Base-by-base conservation (phyloP, 2,329 filamentous ascomycete genomes). In the Trichoderma polysporum region DNA sequence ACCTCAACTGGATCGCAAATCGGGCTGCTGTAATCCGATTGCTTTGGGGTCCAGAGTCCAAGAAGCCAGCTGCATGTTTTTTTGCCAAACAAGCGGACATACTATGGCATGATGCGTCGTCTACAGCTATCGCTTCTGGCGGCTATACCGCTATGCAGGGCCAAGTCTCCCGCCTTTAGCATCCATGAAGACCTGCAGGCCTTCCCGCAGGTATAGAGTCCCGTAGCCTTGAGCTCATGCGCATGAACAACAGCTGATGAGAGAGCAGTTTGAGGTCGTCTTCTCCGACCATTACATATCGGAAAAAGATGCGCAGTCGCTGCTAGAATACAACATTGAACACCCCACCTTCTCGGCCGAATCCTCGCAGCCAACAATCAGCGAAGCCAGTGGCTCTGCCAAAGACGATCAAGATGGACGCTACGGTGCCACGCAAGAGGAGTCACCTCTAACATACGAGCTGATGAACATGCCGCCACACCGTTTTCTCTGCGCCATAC, bases 141-240 rank as follows among this genome's bases (percentile, higher is more conserved):
- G 52, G 74, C 75, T 57, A 71, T 81, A 70, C 83, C 79, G 76
- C 79, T 85, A 33, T 79, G 78, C 71, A 73, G 72, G 70, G 85
- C 84, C 71, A 81, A 82, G 53, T 82, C 84, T 53, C 81, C 80
- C 8, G 80, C 83, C 64, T 97, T 97, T 81, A 97, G 90, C 80
- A 91, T 97, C 66, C 89, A 95, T 74, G 92, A 97, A 75, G 94
- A 97, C 76, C 79, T 97, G 60, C 85, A 97, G 66, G 93, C 93
- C 19, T 93, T 91, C 79, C 94, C 94, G 12, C 92, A 95, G 85
- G 92, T 94, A 83, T 70, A 4, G 17, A 17, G 4, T 15, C 27
- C 27, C 22, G 33, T 9, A 2, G 3, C 53, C 47, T 31, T 5
- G 19, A 22, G 19, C 13, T 12, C 41, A 22, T 22, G 31, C 31